Base-by-base conservation (phyloP, 139 green algal genomes). In the Tetraselmis chui region DNA sequence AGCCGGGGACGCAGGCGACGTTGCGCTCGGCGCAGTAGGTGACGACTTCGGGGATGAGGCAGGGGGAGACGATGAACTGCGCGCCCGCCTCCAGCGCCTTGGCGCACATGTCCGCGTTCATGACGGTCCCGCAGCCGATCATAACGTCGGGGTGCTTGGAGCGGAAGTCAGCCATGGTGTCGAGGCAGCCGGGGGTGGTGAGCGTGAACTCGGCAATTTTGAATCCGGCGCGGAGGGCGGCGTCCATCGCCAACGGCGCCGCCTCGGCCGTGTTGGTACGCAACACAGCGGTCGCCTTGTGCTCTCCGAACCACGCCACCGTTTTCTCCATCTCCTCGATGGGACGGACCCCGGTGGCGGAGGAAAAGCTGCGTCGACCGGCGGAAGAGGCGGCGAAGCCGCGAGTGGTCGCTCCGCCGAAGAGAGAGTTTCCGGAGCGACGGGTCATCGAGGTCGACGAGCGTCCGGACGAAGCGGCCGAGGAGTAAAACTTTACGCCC, bases 171-270 rank as follows among this genome's bases (percentile, higher is more conserved):
- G 76, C 29, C 2, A 85, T 77, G 1, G 58, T 32, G 28, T 85
- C 77, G 58, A 82, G 59, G 76, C 82, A 85, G 28, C 82, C 82
- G 25, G 82, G 82, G 0, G 82, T 85, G n/a, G 82, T 85, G 18
- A 85, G 59, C 45, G 82, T 85, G 67, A 85, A 85, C 82, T 85
- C 82, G 45, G 25, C 45, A 28, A 85, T 27, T 2, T 79, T 79
- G 76, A 85, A 85, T 1, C 82, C 82, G 1, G 45, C 82, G 67
- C 11, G 28, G 1, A 85, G 31, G 27, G 82, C 82, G 82, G 82
- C 82, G 28, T 85, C 77, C 82, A 85, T 85, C 32, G 82, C 82
- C 27, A 32, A 32, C 2, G 59, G 28, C 25, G 27, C 77, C 22
- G 58, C 58, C 26, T 75, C 82, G 28, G 77, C 82, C 77, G 32